Evolutionary conservation across 2,329 filamentous ascomycete species (phyloP).

Genomic region (Emergomyces pasteurianus): DNA sequence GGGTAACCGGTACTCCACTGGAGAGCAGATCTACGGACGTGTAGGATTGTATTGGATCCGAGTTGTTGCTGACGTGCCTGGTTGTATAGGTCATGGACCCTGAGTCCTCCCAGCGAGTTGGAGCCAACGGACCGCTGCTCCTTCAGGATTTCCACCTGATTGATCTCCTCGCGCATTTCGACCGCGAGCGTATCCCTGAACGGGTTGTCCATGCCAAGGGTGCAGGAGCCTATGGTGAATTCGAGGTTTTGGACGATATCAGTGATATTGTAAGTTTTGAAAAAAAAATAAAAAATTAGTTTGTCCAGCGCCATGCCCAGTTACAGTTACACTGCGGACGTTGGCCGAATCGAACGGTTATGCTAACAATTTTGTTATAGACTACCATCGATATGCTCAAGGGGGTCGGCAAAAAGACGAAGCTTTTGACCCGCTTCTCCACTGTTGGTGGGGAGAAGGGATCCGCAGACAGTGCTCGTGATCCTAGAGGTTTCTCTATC

Average conservation of each 20-base stretch:
- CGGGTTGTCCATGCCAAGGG: conserved; percentile 34
- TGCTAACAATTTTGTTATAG: conserved; percentile 11
- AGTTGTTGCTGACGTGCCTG: background rate
- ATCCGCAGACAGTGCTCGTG: conserved; percentile 58
- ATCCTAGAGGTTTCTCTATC: conserved; percentile 59
- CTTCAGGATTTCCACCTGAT: conserved; percentile 56
- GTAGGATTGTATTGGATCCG: background rate
- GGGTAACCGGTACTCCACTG: background rate
- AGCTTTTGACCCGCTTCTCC: conserved; percentile 56
- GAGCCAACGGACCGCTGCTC: conserved; percentile 46
- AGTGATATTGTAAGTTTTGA: conserved; percentile 30
- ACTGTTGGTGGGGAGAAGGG: conserved; percentile 65
- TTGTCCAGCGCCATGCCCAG: too few relatives aligned
- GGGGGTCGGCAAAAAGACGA: conserved; percentile 56
- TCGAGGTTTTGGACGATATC: conserved; percentile 38
- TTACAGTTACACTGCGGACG: too few relatives aligned
- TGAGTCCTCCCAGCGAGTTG: conserved; percentile 42
- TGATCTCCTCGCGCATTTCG: conserved; percentile 42
- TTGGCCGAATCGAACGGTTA: background rate
- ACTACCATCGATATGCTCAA: conserved; percentile 39
- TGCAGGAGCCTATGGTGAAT: conserved; percentile 32
- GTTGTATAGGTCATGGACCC: conserved; percentile 37
- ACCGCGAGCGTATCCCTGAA: conserved; percentile 31
- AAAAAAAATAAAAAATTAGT: background rate
- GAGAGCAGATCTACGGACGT: background rate